A percentile compares a stretch with the other conserved stretches of the same genome.
phyloP scores from a whole-genome alignment of 2,329 filamentous ascomycete species.

The Xylariaceae sp. region DNA sequence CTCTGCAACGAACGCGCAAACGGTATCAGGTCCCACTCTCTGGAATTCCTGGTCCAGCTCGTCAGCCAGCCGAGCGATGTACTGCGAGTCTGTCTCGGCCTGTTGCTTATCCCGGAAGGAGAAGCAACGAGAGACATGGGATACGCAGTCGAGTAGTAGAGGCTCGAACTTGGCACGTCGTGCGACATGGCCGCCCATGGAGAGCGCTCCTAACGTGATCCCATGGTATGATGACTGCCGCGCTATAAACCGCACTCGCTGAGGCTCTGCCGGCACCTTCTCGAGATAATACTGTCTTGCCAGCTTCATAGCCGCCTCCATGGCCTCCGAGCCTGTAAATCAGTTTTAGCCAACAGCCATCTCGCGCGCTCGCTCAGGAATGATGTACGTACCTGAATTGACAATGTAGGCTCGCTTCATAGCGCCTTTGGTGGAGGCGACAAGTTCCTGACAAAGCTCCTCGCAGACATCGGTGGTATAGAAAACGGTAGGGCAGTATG shows the following conservation, averaged over 20 bases:
- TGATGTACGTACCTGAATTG: constrained; percentile 28
- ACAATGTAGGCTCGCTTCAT: constrained; percentile 34
- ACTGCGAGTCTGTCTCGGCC: constrained; percentile 51
- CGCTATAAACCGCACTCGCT: constrained; percentile 60
- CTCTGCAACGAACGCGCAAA: constrained; percentile 69
- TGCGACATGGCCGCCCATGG: constrained; percentile 55
- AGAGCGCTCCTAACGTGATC: constrained; percentile 62
- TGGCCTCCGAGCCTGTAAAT: constrained; percentile 52
- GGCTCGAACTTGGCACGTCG: constrained; percentile 59
- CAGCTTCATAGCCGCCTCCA: constrained; percentile 58
- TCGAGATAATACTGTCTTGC: constrained; percentile 57
- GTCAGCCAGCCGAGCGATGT: constrained; percentile 53
- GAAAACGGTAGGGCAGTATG: constrained; percentile 38
- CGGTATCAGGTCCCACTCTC: constrained; percentile 55
- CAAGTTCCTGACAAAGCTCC: constrained; percentile 24
- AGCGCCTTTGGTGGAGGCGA: constrained; percentile 28
- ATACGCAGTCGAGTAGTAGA: constrained; percentile 52
- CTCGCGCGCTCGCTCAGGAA: background rate
- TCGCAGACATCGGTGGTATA: constrained; percentile 22
- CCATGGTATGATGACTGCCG: constrained; percentile 67
- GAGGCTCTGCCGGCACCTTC: constrained; percentile 44
- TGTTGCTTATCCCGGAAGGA: constrained; percentile 52
- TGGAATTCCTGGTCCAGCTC: constrained; percentile 66
- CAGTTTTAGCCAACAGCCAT: background rate
- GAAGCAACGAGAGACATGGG: constrained; percentile 61